Base-by-base conservation (phyloP, 2,329 filamentous ascomycete species). In the Ophioceras dolichostomum region DNA sequence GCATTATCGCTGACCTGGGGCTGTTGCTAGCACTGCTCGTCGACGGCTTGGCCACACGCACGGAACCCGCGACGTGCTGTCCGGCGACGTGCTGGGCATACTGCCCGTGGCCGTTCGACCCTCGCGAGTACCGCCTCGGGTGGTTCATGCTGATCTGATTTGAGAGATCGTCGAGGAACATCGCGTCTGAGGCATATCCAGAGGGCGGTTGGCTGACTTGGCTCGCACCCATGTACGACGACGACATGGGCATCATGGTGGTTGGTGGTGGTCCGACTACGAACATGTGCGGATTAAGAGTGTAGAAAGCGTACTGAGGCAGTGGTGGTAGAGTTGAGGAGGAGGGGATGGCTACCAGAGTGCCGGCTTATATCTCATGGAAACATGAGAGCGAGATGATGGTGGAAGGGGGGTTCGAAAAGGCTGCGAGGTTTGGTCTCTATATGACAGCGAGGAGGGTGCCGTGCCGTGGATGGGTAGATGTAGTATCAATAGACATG, bases 11-110 rank as follows among this genome's bases (percentile, higher is more conserved):
- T 4, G 65, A 64, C 47, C 75, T 67, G 12, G 79, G 80, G 54
- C 80, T 84, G 57, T 73, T 83, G 62, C 66, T 82, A 45, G 77
- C 70, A 45, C 61, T 70, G 45, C 61, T 70, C 12, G 29, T 39
- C 5, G 30, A 32, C 22, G 78, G 75, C 56, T 84, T 84, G 39
- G 59, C 59, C 28, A 84, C 63, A 42, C 78, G 68, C 70, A 73
- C 76, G 40, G 61, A 59, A 41, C 58, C 61, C 46, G 59, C 62
- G 35, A 55, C 17, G 17, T 35, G 33, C 12, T 17, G 21, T n/a
- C 58, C 61, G 47, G 59, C 62, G 35, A 55, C 17, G 17, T 36
- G 34, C 13, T 13, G 17, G n/a, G 17, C 17, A 19, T 29, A 26
- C 10, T 14, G 18, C 18, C 26, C 58, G 53, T 67, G 68, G 45